These are phyloP conservation scores for Pecoramyces ruminantium DNA, from an alignment of 192 early-diverging fungal genomes.

Conservation along the genomic window DNA sequence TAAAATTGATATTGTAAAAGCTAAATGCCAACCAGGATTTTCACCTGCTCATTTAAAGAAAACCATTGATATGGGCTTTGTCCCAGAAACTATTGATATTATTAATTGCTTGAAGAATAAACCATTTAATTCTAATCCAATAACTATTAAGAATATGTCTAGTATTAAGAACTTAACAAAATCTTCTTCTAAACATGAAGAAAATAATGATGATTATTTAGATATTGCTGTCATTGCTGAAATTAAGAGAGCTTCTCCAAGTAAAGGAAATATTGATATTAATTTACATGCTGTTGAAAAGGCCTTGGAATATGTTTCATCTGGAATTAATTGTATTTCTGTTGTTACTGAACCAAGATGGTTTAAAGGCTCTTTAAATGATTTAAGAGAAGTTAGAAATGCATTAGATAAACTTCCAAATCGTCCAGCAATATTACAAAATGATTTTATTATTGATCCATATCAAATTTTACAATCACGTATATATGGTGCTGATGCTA, in stretches of 20 bases:
- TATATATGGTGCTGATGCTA: slow-evolving; percentile 82
- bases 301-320: slow-evolving; percentile 65
- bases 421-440: slow-evolving; percentile 83
- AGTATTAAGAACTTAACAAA: background rate
- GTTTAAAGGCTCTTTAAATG: slow-evolving; percentile 94
- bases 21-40: slow-evolving; percentile 53
- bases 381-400: slow-evolving; percentile 68
- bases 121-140: background rate
- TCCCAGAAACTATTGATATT: slow-evolving; percentile 67
- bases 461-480: slow-evolving; percentile 94
- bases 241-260: slow-evolving; percentile 93
- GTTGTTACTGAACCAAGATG: slow-evolving; percentile 97
- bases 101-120: slow-evolving; percentile 38
- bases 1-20: slow-evolving; percentile 55
- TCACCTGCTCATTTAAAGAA: slow-evolving; percentile 46
- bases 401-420: slow-evolving; percentile 42
- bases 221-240: slow-evolving; percentile 72
- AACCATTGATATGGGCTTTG: slow-evolving; percentile 50
- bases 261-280: slow-evolving; percentile 79
- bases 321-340: slow-evolving; percentile 85
- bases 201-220: background rate
- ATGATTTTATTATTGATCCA: slow-evolving; percentile 87
- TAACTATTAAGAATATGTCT: background rate
- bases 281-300: slow-evolving; percentile 72
- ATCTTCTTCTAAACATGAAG: background rate